Evolutionary conservation across 2,329 filamentous ascomycete species (phyloP), one percentile per base, ranked within the genome.

Genomic region (Plectosphaerella plurivora): DNA sequence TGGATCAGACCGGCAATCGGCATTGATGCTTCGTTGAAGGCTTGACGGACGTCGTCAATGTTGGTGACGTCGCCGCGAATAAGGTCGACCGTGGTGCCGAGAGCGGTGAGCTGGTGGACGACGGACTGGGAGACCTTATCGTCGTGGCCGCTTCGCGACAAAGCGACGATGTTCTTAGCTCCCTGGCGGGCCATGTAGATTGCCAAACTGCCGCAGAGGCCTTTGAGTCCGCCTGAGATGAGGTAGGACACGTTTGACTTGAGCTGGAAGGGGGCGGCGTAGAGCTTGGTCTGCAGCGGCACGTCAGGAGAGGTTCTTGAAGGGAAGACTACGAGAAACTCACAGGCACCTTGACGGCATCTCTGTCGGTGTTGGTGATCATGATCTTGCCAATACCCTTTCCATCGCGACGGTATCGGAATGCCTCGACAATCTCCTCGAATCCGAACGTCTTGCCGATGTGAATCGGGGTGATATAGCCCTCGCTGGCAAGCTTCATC

Each of bases 201-300:
- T 1, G 69, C 68, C 0, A 73, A 25, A 39, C 53, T 65, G 1
- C 67, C 65, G 42, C 71, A 70, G 12, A 68, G 51, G 7, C 71
- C 69, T 20, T 63, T 64, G 1, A 72, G 52, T 5, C 72, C 70
- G 14, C 72, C 70, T 1, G 69, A 63, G 10, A 73, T 61, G 3
- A 73, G 59, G 47, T 73, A 73, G 0, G 63, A 59, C 2, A 46
- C 61, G 37, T 68, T 33, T 4, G 28, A 12, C 28, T 33, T 33
- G 28, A 33, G 28, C 11, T 33, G 28, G 7, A 33, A 33, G 11
- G 28, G 28, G 28, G 28, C 8, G 28, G 11, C 28, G 28, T 5
- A 12, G 28, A 33, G 7, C 7, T 33, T 33, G 28, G 7, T 33
- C 28, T 33, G 28, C 11, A 8, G 28, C 11, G 28, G 28, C 22